Base-by-base conservation (phyloP, 768 basidiomycete genomes). In the Fistulinella prunicolor region DNA sequence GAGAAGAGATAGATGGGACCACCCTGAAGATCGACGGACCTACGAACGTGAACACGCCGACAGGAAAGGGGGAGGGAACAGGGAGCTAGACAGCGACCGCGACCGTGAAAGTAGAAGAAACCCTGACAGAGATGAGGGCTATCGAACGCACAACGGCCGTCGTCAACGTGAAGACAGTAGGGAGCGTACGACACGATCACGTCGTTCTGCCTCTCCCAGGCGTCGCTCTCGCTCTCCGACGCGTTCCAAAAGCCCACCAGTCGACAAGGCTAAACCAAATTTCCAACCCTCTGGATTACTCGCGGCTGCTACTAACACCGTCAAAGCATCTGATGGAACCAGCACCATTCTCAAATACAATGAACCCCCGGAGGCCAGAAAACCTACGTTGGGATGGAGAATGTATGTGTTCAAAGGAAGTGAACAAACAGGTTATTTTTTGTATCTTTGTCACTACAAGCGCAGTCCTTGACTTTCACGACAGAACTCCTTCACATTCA, bases 361-460 rank as follows among this genome's bases (percentile, higher is more conserved):
- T 53, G 96, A 99, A 67, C 96, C 96, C 14, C 94, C 96, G 6
- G 96, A 99, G 74, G 96, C 95, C 23, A 75, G 96, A 56, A 97
- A 94, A 63, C 95, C 96, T 9, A 70, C 76, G 5, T 68, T 88
- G 28, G 88, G 89, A 16, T 98, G 96, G 96, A 77, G 96, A 63
- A 63, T 99, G 52, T 99, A 98, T 62, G 94, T 97, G 28, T 99
- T 98, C 78, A 98, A 98, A 70, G 95, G 89, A 19, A 80, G 78
- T 44, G 93, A 96, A 58, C 89, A 97, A 76, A 75, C 85, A 42
- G 94, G 95, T 95, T 63, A 89, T 73, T 43, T 44, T 41, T n/a
- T n/a, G n/a, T n/a, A n/a, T n/a, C n/a, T 42, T 20, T 28, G 4
- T 23, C 19, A 2, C 4, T 46, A 6, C 26, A 7, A 4, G 6